phyloP scores from a whole-genome alignment of 2,329 filamentous ascomycete genomes.

The Claviceps arundinis region DNA sequence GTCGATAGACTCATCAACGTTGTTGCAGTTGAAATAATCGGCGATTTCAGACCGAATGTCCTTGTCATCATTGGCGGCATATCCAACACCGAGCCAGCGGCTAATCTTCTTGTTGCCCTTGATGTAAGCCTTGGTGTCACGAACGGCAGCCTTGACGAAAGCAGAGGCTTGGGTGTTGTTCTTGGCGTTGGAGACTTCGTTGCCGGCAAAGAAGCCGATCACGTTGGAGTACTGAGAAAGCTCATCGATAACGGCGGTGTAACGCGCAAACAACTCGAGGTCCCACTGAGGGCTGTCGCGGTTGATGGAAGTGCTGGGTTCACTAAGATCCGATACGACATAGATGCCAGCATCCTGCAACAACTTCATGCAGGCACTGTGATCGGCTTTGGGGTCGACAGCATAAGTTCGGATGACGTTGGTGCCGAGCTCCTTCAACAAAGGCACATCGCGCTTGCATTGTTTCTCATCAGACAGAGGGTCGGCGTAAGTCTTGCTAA shows the following conservation, averaged over 20 bases:
- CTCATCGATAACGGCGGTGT: constrained; percentile 71
- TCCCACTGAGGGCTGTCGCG: constrained; percentile 70
- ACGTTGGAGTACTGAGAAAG: constrained; percentile 78
- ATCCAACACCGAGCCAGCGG: constrained; percentile 77
- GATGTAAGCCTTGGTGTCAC: constrained; percentile 93
- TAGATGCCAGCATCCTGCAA: constrained; percentile 84
- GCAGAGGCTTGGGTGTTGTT: constrained; percentile 86
- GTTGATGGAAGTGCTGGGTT: constrained; percentile 75
- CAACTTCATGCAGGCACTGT: constrained; percentile 72
- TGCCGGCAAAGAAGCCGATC: constrained; percentile 95
- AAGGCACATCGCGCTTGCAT: constrained; percentile 78
- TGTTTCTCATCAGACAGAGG: constrained; percentile 58
- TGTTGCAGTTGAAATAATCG: constrained; percentile 88
- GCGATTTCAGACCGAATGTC: constrained; percentile 71
- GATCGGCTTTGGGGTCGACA: constrained; percentile 66
- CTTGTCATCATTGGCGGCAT: constrained; percentile 88
- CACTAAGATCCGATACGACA: constrained; percentile 78
- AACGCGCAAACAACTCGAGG: constrained; percentile 62
- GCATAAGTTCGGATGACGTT: constrained; percentile 95
- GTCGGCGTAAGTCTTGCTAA: constrained; percentile 53
- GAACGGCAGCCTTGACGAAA: constrained; percentile 94
- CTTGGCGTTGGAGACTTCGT: constrained; percentile 82
- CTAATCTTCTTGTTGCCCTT: constrained; percentile 65
- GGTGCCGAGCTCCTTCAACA: constrained; percentile 64
- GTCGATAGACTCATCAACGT: constrained; percentile 56